phyloP scores from a whole-genome alignment of 345 rosid species.

The Mangifera indica region DNA sequence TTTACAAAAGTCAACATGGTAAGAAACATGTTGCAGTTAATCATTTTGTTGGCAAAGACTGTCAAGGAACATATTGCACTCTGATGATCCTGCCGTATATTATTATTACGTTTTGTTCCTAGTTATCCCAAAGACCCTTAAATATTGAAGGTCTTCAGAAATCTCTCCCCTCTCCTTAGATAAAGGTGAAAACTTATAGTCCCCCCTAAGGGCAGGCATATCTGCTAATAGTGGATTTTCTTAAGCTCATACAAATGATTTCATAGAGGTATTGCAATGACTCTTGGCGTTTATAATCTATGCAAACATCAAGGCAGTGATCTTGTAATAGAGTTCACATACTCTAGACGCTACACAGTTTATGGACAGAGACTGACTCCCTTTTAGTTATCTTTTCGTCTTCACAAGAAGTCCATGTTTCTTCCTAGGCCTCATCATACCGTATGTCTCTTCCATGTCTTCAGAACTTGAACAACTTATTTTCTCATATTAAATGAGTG shows the following conservation, averaged over 20 bases:
- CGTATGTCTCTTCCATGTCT: background rate
- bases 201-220: background rate
- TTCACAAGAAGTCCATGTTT: background rate
- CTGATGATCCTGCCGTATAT: background rate
- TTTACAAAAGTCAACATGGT: background rate
- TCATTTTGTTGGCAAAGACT: background rate
- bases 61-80: background rate
- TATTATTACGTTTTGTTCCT: background rate
- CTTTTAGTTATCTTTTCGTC: background rate
- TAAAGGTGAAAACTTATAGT: background rate
- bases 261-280: background rate
- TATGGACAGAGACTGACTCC: background rate
- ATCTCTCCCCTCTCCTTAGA: background rate
- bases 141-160: too few species aligned
- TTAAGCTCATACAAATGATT: background rate
- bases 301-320: background rate
- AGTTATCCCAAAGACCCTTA: background rate
- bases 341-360: background rate
- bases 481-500: too few species aligned
- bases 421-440: background rate
- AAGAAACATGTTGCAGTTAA: background rate
- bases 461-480: background rate
- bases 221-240: background rate
- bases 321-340: background rate
- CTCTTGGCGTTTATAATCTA: background rate